These are phyloP conservation scores for Giardia muris DNA, from an alignment of 208 protist genomes.

Conservation along the genomic window DNA sequence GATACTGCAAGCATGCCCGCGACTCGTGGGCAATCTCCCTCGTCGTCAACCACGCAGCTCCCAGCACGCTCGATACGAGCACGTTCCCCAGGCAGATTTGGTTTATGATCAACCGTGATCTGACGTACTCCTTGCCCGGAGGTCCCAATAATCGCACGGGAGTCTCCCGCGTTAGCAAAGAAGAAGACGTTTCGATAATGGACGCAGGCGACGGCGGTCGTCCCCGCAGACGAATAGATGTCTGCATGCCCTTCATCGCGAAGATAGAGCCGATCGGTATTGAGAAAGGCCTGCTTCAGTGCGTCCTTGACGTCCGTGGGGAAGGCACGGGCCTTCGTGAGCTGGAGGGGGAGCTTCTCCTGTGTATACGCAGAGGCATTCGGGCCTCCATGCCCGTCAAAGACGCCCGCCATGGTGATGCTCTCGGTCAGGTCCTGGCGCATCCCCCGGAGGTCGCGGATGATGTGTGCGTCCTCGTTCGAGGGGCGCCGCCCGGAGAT, in stretches of 20 bases:
- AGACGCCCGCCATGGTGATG: background rate
- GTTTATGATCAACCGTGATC: slow-evolving; percentile 29
- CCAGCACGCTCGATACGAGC: slow-evolving; percentile 2
- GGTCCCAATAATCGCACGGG: background rate
- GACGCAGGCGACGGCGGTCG: background rate
- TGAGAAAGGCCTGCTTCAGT: background rate
- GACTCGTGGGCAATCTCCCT: slow-evolving; percentile 10
- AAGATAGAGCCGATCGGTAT: slow-evolving; percentile 14
- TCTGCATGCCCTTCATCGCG: background rate
- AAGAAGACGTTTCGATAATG: background rate
- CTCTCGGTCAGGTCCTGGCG: background rate
- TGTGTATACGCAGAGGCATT: background rate
- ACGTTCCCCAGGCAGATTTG: background rate
- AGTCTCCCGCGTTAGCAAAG: slow-evolving; percentile 29
- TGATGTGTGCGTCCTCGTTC: slow-evolving; percentile 16
- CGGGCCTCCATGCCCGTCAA: slow-evolving; percentile 13
- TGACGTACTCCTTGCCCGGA: background rate
- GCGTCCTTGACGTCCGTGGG: background rate
- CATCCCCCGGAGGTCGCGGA: background rate
- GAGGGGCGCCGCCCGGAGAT: background rate
- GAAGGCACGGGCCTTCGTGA: background rate
- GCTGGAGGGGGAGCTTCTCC: background rate
- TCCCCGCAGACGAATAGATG: slow-evolving; percentile 21
- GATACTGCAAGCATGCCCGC: slow-evolving; percentile 28
- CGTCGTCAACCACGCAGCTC: background rate